Evolutionary conservation across 2,329 filamentous ascomycete species (phyloP), one percentile per base, ranked within the genome.

Genomic region (Zymoseptoria ardabiliae): DNA sequence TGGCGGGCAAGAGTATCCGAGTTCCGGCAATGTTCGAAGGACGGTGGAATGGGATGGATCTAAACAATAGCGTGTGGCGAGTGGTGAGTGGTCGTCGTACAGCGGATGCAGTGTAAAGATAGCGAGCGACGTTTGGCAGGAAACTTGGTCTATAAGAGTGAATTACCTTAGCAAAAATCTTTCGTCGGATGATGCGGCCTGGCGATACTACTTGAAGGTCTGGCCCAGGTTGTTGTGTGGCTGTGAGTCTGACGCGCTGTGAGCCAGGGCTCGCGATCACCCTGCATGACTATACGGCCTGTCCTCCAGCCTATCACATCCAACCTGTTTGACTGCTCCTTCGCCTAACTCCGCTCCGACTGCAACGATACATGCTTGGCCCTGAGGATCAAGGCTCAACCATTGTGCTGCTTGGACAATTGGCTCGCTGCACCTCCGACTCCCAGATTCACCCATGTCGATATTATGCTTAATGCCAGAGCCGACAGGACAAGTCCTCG

Each of bases 381-480:
- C 35, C 35, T 45, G 35, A 45, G 35, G 35, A 45, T 45, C 35
- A 45, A 45, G 17, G 13, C 35, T 45, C 35, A 45, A 45, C 35
- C 35, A 17, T 45, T n/a, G 6, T 45, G 11, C 11, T 45, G 35
- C 35, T 17, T 45, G 5, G 35, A 45, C 35, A 45, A 45, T 45
- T 45, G 35, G 35, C 35, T 45, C 35, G 35, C 35, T 45, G 35
- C n/a, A n/a, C 17, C 4, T n/a, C 35, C 35, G 35, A 45, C 35
- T 17, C 11, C 17, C 35, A 45, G 35, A n/a, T 45, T 45, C 22
- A 25, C 28, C 52, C 35, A 50, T 57, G 35, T 50, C 53, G 57
- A 30, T 48, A 50, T 58, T 60, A 62, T 62, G 60, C 60, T 62
- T 62, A 62, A 56, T 60, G 58, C 60, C 60, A 60, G 57, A 55